A percentile compares a stretch with the other conserved stretches of the same genome.
Evolutionary conservation across 257 asterid species (phyloP).

Genomic region (Leptodermis oblonga): DNA sequence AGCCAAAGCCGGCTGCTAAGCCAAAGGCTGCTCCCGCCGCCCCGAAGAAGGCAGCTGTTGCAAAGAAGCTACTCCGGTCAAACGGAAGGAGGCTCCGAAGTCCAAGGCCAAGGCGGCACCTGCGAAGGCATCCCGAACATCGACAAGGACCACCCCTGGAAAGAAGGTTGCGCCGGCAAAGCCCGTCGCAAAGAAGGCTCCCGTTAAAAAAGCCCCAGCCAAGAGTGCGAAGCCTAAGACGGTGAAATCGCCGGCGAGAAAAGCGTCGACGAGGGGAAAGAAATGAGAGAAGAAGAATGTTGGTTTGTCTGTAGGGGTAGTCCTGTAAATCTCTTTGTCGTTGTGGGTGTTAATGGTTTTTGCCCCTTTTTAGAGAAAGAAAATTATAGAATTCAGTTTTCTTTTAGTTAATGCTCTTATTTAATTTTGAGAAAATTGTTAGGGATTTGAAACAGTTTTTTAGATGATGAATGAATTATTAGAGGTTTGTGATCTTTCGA

Average conservation of each 20-base stretch:
- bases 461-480: not conserved
- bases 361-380: constrained; percentile 11
- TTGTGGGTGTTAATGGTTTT: constrained; percentile 19
- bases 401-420: not conserved
- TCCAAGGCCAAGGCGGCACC: constrained; percentile 37
- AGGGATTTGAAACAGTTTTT: not conserved
- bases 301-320: constrained; percentile 37
- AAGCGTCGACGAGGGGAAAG: constrained; percentile 30
- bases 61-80: constrained; percentile 12
- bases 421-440: not conserved
- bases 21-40: constrained; percentile 10
- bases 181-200: constrained; percentile 5
- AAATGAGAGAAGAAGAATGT: constrained; percentile 33
- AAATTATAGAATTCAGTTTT: constrained; percentile 20
- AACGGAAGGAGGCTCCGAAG: constrained; percentile 34
- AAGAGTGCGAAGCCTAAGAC: constrained; percentile 10
- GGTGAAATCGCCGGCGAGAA: constrained; percentile 31
- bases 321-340: constrained; percentile 32
- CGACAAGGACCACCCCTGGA: constrained; percentile 43
- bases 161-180: constrained; percentile 15
- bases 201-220: constrained; percentile 21
- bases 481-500: not conserved
- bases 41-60: constrained; percentile 3
- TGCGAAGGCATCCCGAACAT: constrained; percentile 49
- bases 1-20: constrained; percentile 22